Percentiles rank a stretch among this genome's conserved stretches.
Evolutionary conservation across 2,329 filamentous ascomycete species (phyloP).

Genomic region (Fusarium anguioides): DNA sequence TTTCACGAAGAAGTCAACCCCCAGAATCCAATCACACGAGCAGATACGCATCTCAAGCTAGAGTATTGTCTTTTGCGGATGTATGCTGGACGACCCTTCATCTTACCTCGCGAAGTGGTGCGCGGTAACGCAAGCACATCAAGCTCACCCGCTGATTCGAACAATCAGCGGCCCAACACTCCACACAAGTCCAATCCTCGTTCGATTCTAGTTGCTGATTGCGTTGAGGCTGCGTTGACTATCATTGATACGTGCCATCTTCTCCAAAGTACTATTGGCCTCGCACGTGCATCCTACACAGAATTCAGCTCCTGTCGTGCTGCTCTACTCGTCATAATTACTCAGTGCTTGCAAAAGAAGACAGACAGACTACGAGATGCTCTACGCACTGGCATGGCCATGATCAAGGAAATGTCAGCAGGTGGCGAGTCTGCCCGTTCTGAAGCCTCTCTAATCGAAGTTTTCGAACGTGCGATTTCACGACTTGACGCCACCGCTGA

Average conservation of each 20-base stretch:
- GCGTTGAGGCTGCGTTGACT: constrained; percentile 63
- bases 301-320: constrained; percentile 67
- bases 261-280: constrained; percentile 61
- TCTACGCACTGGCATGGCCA: constrained; percentile 60
- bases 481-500: constrained; percentile 58
- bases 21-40: constrained; percentile 55
- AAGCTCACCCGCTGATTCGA: constrained; percentile 48
- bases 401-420: constrained; percentile 65
- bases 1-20: constrained; percentile 55
- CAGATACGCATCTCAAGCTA: constrained; percentile 62
- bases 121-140: constrained; percentile 45
- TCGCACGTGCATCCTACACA: constrained; percentile 65
- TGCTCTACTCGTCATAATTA: constrained; percentile 61
- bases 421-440: constrained; percentile 64
- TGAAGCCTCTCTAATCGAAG: constrained; percentile 64
- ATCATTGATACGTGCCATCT: constrained; percentile 62
- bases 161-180: constrained; percentile 44
- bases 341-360: constrained; percentile 53
- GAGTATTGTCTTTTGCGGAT: constrained; percentile 65
- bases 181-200: constrained; percentile 48
- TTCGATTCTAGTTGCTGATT: constrained; percentile 60
- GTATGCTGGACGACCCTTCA: constrained; percentile 65
- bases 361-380: constrained; percentile 57
- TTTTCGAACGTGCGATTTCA: constrained; percentile 60
- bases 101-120: constrained; percentile 53